Percentiles rank a stretch among this genome's conserved stretches.
Conservation (phyloP, 2,329 filamentous ascomycete species). For the Pseudogymnoascus sp. region DNA sequence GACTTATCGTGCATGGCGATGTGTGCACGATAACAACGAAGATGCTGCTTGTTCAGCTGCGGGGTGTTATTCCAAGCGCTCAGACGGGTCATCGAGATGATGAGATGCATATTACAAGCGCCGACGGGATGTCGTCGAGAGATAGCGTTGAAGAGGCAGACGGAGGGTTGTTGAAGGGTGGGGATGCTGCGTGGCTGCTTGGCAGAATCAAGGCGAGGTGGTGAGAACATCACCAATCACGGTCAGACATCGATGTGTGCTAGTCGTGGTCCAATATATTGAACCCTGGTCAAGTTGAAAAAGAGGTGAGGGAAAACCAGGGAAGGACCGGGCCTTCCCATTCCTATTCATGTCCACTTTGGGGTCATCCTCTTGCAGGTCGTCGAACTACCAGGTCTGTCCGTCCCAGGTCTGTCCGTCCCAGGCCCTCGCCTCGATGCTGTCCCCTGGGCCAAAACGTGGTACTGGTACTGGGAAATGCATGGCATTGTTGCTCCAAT, state of each 20-base stretch:
- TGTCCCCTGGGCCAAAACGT: neutral
- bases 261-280: neutral
- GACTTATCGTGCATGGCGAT: neutral
- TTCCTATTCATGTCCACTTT: neutral
- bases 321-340: neutral
- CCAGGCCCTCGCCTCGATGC: neutral
- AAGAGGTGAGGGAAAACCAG: neutral
- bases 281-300: neutral
- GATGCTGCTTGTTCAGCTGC: neutral
- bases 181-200: neutral
- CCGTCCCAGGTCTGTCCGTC: neutral
- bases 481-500: neutral
- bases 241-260: neutral
- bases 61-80: neutral
- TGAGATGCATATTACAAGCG: constrained; percentile 5
- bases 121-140: neutral
- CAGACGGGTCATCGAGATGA: neutral
- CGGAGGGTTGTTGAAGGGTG: neutral
- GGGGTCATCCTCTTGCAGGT: neutral
- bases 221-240: neutral
- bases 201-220: neutral
- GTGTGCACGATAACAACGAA: neutral
- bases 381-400: neutral
- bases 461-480: neutral
- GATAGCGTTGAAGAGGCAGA: neutral